Conservation (phyloP, 2,329 filamentous ascomycete genomes). For the Penicillium sp. region DNA sequence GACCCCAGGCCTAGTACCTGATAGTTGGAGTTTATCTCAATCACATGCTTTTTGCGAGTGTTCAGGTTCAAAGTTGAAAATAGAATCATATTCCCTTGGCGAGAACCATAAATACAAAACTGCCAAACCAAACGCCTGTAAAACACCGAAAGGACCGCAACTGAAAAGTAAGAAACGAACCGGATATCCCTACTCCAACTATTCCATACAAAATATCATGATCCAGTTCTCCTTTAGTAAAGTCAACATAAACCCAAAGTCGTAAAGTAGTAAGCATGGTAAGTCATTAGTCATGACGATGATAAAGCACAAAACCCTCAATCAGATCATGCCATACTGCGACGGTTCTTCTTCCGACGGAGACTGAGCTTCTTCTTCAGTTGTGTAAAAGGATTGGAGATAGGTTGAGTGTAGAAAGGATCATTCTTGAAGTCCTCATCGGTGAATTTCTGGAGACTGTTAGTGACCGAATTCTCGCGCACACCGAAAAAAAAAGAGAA, state of each 20-base stretch:
- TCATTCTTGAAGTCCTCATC: constrained; percentile 44
- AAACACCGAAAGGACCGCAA: background rate
- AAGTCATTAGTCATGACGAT: background rate
- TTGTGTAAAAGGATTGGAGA: constrained; percentile 29
- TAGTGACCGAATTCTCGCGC: constrained; percentile 2
- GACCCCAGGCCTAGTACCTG: too few species aligned
- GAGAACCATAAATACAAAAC: too few species aligned
- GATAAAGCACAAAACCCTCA: background rate
- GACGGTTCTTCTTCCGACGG: constrained; percentile 26
- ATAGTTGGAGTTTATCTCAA: too few species aligned
- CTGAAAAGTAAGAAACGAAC: background rate
- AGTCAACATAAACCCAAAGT: background rate
- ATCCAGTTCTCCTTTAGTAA: background rate
- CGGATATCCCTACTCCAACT: background rate
- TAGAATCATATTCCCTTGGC: too few species aligned
- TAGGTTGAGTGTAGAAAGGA: constrained; percentile 37
- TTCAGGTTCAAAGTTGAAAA: too few species aligned
- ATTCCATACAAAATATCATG: background rate
- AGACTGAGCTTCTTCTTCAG: constrained; percentile 30
- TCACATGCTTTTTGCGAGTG: too few species aligned
- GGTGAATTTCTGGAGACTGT: constrained; percentile 36
- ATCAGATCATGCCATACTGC: constrained; percentile 12
- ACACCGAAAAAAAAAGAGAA: background rate
- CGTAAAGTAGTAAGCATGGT: background rate
- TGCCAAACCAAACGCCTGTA: too few species aligned